Base-by-base conservation (phyloP, 345 rosid genomes). In the Gossypium mustelinum region DNA sequence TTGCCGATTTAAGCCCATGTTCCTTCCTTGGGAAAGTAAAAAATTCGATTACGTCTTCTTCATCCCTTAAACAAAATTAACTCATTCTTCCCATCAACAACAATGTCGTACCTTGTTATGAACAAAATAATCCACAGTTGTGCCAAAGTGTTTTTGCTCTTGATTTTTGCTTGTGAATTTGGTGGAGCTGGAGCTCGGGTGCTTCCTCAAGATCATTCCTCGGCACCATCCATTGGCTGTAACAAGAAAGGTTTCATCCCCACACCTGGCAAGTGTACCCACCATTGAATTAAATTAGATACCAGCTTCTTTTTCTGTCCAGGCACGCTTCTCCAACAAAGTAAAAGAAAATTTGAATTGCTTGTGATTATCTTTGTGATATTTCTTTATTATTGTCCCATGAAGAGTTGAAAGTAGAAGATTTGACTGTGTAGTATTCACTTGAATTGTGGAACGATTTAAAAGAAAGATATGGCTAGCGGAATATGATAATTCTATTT, bases 331-430 rank as follows among this genome's bases (percentile, higher is more conserved):
- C 39, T 29, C 39, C 1, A 4, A 29, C 39, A 29, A 29, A 29
- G 34, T 1, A 5, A 3, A 29, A 29, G 6, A 34, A 34, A 34
- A 34, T 0, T 34, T 34, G 41, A 5, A 34, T 34, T 34, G 7
- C 1, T 34, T 5, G 7, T 34, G 7, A 34, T 34, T 34, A 34
- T 34, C 0, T 34, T 0, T 34, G 7, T 34, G 0, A 5, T 34
- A 0, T 34, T 5, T 34, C 7, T 34, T 34, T 5, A 1, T 5
- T 5, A 34, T 4, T 4, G 6, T 4, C 6, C 1, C 0, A 6
- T 0, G 6, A 34, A 34, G 6, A 6, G 6, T 34, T 34, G 39
- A 34, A 34, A 34, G 39, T 0, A 34, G 39, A 34, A 34, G 39
- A 34, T 34, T 4, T 34, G 6, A 34, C 1, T 4, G 1, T 34